Percentiles rank a stretch among this genome's conserved stretches.
Evolutionary conservation across 441 rosid species (phyloP).

Genomic region (Geranium incanum): DNA sequence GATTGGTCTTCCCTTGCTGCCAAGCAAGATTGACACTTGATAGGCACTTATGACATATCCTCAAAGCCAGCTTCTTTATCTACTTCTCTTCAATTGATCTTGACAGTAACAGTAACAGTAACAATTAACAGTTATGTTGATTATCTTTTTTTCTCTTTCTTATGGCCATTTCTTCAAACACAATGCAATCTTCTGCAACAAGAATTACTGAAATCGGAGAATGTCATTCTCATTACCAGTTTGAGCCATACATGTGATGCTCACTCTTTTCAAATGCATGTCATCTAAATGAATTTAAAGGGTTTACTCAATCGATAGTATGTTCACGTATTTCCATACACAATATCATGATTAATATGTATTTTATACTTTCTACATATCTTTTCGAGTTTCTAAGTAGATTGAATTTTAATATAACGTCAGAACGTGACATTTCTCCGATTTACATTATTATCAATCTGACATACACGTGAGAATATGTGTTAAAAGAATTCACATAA

Average conservation of each 20-base stretch:
- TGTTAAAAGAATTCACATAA: too few species aligned
- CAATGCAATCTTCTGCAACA: not conserved
- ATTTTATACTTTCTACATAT: not conserved
- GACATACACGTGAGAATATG: too few species aligned
- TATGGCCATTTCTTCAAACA: slow-evolving; percentile 4
- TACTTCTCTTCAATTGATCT: slow-evolving; percentile 11
- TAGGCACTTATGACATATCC: slow-evolving; percentile 5
- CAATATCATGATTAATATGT: not conserved
- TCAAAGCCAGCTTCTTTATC: slow-evolving; percentile 32
- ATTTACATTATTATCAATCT: too few species aligned
- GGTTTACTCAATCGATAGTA: not conserved
- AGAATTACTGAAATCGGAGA: not conserved
- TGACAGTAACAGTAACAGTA: slow-evolving; percentile 21
- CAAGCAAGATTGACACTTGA: slow-evolving; percentile 48
- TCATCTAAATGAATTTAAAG: not conserved
- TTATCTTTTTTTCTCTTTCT: not conserved
- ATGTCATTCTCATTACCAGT: not conserved
- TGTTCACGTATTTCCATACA: not conserved
- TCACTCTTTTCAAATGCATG: not conserved
- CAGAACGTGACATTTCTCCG: too few species aligned
- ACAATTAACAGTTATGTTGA: not conserved
- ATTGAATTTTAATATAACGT: too few species aligned
- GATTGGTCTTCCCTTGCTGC: slow-evolving; percentile 39
- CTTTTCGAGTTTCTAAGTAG: not conserved
- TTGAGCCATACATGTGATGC: not conserved